Conservation (phyloP, 495 filamentous ascomycete genomes). For the Ramalina peruviana region DNA sequence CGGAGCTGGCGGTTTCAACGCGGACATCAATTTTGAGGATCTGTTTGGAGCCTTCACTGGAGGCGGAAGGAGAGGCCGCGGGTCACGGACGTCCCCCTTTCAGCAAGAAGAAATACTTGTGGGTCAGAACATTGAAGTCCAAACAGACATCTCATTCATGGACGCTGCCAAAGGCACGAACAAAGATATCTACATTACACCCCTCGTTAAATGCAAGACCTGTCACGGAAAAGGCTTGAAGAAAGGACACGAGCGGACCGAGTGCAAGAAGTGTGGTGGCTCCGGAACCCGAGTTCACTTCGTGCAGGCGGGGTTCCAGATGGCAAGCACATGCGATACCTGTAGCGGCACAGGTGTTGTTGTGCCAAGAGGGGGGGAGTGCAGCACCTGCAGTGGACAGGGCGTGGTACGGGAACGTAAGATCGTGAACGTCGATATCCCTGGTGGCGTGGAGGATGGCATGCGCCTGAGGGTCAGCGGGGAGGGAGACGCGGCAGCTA, state of each 20-base stretch:
- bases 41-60: conserved; percentile 79
- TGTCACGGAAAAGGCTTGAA: conserved; percentile 79
- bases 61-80: conserved; percentile 42
- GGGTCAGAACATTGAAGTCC: conserved; percentile 88
- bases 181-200: conserved; percentile 66
- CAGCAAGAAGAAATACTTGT: conserved; percentile 62
- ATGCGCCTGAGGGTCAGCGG: conserved; percentile 72
- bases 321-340: conserved; percentile 71
- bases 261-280: conserved; percentile 71
- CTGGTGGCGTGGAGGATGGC: conserved; percentile 86
- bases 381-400: conserved; percentile 59
- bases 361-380: conserved; percentile 66
- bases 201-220: conserved; percentile 62
- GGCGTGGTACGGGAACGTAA: conserved; percentile 67
- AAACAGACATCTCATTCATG: conserved; percentile 84
- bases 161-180: conserved; percentile 81
- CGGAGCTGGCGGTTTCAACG: conserved; percentile 50
- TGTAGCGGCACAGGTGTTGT: conserved; percentile 64
- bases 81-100: conserved; percentile 44
- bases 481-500: conserved; percentile 76
- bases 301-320: conserved; percentile 87
- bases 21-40: conserved; percentile 89
- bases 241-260: conserved; percentile 51
- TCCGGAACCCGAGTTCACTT: conserved; percentile 77
- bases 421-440: conserved; percentile 76